These are phyloP conservation scores for Saccharomyces eubayanus DNA, from an alignment of 805 yeast genomes.

Conservation along the genomic window DNA sequence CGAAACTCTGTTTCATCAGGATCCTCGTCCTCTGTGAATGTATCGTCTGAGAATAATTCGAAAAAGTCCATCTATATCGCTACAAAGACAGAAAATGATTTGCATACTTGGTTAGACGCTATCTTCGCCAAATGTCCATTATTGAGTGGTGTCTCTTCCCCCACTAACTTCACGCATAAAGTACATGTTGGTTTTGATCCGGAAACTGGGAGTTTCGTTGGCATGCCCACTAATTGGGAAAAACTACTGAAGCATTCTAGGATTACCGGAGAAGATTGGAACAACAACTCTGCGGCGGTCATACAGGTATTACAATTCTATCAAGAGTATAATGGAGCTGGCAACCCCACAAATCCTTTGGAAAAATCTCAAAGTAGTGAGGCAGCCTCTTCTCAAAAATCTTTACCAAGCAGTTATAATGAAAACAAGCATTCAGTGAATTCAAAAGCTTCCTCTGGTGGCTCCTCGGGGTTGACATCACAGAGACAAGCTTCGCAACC, in stretches of 20 bases:
- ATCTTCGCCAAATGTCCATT: constrained; percentile 70
- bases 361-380: constrained; percentile 4
- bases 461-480: constrained; percentile 12
- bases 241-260: constrained; percentile 75
- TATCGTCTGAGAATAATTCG: constrained; percentile 19
- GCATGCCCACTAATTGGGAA: constrained; percentile 93
- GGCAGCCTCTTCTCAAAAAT: constrained; percentile 1
- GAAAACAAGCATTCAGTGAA: constrained; percentile 3
- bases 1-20: constrained; percentile 19
- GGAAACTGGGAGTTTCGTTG: constrained; percentile 78
- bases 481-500: constrained; percentile 27
- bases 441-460: constrained; percentile 5
- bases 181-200: constrained; percentile 87
- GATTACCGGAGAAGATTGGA: constrained; percentile 84
- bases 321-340: constrained; percentile 34
- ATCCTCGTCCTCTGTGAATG: constrained; percentile 9
- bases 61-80: constrained; percentile 63
- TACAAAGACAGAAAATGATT: constrained; percentile 69
- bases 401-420: neutral
- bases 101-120: constrained; percentile 85
- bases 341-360: constrained; percentile 4
- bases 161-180: constrained; percentile 89
- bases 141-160: constrained; percentile 65
- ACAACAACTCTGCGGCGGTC: constrained; percentile 90
- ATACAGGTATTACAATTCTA: constrained; percentile 84